A percentile compares a stretch with the other conserved stretches of the same genome.
phyloP scores from a whole-genome alignment of 176 grass and related monocot species.

The Zea luxurians region DNA sequence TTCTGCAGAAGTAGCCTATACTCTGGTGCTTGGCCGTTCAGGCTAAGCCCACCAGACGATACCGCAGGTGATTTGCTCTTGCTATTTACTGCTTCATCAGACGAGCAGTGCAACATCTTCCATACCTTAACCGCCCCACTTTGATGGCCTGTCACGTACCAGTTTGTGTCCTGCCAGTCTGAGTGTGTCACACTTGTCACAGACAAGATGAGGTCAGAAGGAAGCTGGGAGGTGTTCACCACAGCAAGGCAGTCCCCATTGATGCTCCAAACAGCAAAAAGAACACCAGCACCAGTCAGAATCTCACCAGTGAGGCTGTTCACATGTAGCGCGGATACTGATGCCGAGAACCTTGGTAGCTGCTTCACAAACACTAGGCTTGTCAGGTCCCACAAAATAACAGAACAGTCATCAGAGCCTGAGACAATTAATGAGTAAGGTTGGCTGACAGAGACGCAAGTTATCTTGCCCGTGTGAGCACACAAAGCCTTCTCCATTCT shows the following conservation, averaged over 20 bases:
- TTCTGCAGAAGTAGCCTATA: constrained; percentile 89
- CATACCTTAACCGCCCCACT: constrained; percentile 97
- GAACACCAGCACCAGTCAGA: constrained; percentile 85
- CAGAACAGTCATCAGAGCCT: constrained; percentile 91
- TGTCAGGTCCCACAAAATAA: constrained; percentile 93
- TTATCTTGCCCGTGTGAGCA: constrained; percentile 89
- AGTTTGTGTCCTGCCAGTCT: constrained; percentile 94
- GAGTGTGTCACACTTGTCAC: constrained; percentile 73
- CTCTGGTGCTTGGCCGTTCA: constrained; percentile 66
- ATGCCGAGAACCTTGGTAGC: constrained; percentile 79
- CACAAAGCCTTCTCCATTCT: constrained; percentile 78
- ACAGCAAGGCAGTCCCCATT: constrained; percentile 96
- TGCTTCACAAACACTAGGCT: constrained; percentile 94
- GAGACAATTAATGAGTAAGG: constrained; percentile 91
- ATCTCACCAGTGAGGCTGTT: constrained; percentile 89
- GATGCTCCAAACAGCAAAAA: constrained; percentile 89
- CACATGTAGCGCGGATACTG: constrained; percentile 85
- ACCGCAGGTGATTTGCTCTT: constrained; percentile 51
- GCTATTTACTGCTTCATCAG: constrained; percentile 56
- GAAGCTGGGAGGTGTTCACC: constrained; percentile 91
- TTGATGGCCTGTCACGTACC: constrained; percentile 96
- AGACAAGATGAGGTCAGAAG: constrained; percentile 98
- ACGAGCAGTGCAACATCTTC: constrained; percentile 94
- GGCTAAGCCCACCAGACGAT: constrained; percentile 53
- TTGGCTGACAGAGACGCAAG: constrained; percentile 87